phyloP scores from a whole-genome alignment of 2,329 filamentous ascomycete species.

The Alternaria sp. region DNA sequence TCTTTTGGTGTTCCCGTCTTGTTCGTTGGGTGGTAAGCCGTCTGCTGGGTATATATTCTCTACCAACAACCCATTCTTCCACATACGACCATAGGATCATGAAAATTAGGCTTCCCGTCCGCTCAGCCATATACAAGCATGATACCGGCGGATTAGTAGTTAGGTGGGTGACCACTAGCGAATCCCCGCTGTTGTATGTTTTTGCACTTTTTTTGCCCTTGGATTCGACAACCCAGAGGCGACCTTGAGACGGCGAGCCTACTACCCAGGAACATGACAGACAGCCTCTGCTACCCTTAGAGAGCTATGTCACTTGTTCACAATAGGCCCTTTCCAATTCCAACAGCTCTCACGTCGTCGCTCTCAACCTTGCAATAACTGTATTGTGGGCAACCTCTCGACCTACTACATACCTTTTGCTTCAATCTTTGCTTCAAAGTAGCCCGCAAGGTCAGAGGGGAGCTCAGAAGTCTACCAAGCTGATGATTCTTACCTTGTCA shows the following conservation, averaged over 20 bases:
- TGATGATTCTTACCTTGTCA: background rate
- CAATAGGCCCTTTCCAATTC: background rate
- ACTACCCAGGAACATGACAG: background rate
- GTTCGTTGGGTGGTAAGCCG: rapidly evolving
- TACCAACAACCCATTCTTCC: rapidly evolving
- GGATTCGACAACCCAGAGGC: too few relatives aligned
- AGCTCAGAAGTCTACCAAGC: background rate
- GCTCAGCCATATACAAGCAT: background rate
- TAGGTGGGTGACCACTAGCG: background rate
- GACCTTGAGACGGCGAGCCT: too few relatives aligned
- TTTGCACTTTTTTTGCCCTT: background rate
- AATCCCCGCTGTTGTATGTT: background rate
- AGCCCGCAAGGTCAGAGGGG: background rate
- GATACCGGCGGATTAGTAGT: background rate
- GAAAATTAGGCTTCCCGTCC: background rate
- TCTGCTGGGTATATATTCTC: rapidly evolving
- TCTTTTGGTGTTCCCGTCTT: rapidly evolving
- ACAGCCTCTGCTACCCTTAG: background rate
- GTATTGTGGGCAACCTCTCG: rapidly evolving
- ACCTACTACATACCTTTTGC: background rate
- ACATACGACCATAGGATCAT: background rate
- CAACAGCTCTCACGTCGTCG: background rate
- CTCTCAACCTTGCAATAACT: background rate
- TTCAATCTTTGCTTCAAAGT: rapidly evolving
- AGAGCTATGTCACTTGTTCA: background rate